Conservation (phyloP, 176 grass and related monocot genomes). For the Melocanna baccifera region DNA sequence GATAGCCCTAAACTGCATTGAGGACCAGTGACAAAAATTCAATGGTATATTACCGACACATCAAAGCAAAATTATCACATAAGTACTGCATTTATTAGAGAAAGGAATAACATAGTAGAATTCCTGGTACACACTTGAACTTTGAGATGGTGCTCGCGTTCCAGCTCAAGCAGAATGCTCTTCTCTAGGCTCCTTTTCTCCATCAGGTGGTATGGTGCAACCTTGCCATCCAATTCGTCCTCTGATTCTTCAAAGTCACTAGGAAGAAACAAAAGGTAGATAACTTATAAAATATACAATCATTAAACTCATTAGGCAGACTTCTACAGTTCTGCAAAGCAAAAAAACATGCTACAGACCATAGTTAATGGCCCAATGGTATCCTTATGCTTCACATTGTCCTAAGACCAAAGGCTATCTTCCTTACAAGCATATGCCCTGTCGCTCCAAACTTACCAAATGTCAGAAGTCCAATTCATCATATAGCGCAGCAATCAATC, state of each 20-base stretch:
- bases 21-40: not conserved
- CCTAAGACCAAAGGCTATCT: not conserved
- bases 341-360: not conserved
- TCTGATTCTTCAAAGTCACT: conserved; percentile 63
- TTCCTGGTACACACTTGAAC: conserved; percentile 46
- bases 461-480: not conserved
- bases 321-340: not conserved
- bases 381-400: conserved; percentile 7
- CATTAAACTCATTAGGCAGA: not conserved
- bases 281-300: not conserved
- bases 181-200: conserved; percentile 63
- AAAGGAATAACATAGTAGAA: not conserved
- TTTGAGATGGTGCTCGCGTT: conserved; percentile 61
- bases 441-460: not conserved
- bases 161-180: conserved; percentile 73
- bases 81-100: not conserved
- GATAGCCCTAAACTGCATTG: not conserved
- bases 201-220: conserved; percentile 48
- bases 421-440: not conserved
- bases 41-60: conserved; percentile 1
- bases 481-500: not conserved
- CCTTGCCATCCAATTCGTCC: conserved; percentile 33
- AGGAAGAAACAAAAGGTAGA: conserved; percentile 20
- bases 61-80: not conserved
- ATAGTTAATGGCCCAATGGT: not conserved